A percentile compares a stretch with the other conserved stretches of the same genome.
Evolutionary conservation across 495 filamentous ascomycete species (phyloP).

Genomic region (Usnea hakonensis): DNA sequence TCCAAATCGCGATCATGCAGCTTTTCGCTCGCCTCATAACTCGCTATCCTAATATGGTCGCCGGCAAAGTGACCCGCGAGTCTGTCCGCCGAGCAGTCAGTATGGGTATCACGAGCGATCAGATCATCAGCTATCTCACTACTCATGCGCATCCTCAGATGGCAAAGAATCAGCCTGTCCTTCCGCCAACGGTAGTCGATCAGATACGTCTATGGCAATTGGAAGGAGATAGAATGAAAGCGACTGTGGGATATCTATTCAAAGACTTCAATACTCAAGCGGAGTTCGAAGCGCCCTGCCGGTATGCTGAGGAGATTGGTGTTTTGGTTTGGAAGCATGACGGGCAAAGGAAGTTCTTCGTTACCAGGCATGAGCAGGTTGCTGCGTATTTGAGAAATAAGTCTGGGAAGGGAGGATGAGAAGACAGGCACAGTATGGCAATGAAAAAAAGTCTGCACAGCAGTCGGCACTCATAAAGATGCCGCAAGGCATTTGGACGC

Average conservation of each 20-base stretch:
- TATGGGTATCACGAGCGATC: conserved; percentile 87
- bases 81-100: conserved; percentile 79
- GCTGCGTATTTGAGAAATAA: conserved; percentile 60
- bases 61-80: conserved; percentile 77
- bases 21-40: conserved; percentile 79
- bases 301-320: conserved; percentile 87
- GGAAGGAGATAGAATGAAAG: conserved; percentile 84
- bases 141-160: conserved; percentile 91
- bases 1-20: conserved; percentile 89
- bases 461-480: background rate
- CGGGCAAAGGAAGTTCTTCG: conserved; percentile 73
- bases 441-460: no score
- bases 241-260: conserved; percentile 76
- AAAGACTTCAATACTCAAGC: conserved; percentile 69
- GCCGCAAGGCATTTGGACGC: background rate
- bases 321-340: conserved; percentile 83
- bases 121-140: conserved; percentile 82
- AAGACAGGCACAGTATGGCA: no score
- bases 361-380: conserved; percentile 77
- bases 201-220: conserved; percentile 97
- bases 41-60: conserved; percentile 86
- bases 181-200: conserved; percentile 93
- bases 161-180: conserved; percentile 53
- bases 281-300: conserved; percentile 67
- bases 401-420: conserved; percentile 6